Evolutionary conservation across 2,329 filamentous ascomycete genomes (phyloP), one percentile per base, ranked within the genome.

Genomic region (Aspergillus proliferans): DNA sequence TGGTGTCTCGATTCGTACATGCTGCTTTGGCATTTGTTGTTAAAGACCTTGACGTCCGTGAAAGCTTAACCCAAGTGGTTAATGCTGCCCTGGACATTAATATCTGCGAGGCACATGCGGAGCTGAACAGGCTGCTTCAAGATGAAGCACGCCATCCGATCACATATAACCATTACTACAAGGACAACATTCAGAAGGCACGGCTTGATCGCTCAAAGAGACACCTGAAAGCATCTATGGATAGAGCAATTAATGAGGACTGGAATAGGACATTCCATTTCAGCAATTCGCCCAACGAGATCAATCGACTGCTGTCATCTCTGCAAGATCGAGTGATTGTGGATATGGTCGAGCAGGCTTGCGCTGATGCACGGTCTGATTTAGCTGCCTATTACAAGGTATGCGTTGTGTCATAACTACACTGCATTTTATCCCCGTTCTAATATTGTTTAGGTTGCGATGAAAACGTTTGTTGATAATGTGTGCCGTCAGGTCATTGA

Each of bases 111-210:
- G 53, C 52, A 10, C 36, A 46, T 26, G 15, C 41, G 8, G 55
- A 57, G 43, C 41, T 58, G 7, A 14, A 43, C 22, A 52, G 48
- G 19, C 18, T 62, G 2, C 28, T 57, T 6, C 21, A 49, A 3
- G 58, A 61, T 45, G 56, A 61, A 45, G 33, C 42, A 3, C 40
- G 58, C 1, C 56, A 61, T 18, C 59, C 59, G 1, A 58, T 68
- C 19, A 68, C 64, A 0, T 67, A 62, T 48, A 68, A 67, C 43
- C 58, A 63, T 48, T 67, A 65, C 43, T 67, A 64, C 28, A 67
- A 58, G 1, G 61, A 66, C 21, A 67, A 59, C 47, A 53, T 68
- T n/a, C 61, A 65, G 50, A 60, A 60, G 15, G 45, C 52, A 1
- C 49, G 57, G 21, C 21, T 21, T 21, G 21, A 21, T 21, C 21